Evolutionary conservation across 2,329 filamentous ascomycete genomes (phyloP).

Genomic region (Pleoardoris graminearum): DNA sequence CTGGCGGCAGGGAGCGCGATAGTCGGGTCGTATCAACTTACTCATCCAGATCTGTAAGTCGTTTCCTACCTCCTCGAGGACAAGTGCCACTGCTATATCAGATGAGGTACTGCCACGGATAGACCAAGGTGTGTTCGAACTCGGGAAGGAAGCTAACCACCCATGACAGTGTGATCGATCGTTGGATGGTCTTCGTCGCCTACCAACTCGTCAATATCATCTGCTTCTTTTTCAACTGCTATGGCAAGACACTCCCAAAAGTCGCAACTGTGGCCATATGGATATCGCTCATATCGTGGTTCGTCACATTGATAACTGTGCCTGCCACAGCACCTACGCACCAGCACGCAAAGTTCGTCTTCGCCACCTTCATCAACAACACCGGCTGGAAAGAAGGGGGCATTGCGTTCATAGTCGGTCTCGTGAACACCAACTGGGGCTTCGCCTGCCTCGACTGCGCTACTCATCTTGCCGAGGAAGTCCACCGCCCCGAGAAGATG

Average conservation of each 20-base stretch:
- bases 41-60: conserved; percentile 57
- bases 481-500: conserved; percentile 51
- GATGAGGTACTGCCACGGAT: not conserved
- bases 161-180: conserved; percentile 32
- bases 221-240: conserved; percentile 55
- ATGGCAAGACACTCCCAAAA: conserved; percentile 41
- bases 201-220: conserved; percentile 55
- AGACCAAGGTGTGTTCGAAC: not conserved
- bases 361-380: conserved; percentile 57
- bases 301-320: conserved; percentile 54
- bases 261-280: conserved; percentile 52
- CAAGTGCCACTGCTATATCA: not conserved
- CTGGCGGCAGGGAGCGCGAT: conserved; percentile 53
- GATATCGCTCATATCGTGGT: conserved; percentile 53
- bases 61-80: not conserved
- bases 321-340: conserved; percentile 51
- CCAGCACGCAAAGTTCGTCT: conserved; percentile 55
- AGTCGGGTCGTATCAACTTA: conserved; percentile 57
- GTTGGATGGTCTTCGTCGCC: conserved; percentile 48
- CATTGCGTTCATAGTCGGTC: conserved; percentile 57
- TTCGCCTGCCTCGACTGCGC: conserved; percentile 57
- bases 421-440: conserved; percentile 56
- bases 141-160: conserved; percentile 7
- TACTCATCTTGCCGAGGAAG: conserved; percentile 57
- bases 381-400: conserved; percentile 53